Evolutionary conservation across 257 asterid species (phyloP).

Genomic region (Nicotiana otophora): DNA sequence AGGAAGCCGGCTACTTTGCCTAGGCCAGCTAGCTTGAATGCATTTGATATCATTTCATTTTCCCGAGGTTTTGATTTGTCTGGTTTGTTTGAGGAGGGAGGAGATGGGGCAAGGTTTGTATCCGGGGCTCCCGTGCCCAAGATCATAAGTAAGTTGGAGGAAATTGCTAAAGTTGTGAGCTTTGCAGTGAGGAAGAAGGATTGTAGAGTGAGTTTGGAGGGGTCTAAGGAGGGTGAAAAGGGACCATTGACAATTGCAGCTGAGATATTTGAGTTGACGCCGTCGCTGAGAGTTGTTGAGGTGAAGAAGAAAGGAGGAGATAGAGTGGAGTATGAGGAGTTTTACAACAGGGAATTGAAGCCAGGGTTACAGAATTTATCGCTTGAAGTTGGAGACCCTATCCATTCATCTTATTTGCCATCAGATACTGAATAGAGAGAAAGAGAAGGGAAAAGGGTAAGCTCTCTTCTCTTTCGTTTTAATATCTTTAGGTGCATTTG

Average conservation of each 20-base stretch:
- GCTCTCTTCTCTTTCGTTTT: slow-evolving; percentile 13
- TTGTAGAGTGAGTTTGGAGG: slow-evolving; percentile 79
- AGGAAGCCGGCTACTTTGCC: slow-evolving; percentile 45
- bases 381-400: slow-evolving; percentile 24
- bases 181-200: slow-evolving; percentile 88
- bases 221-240: slow-evolving; percentile 72
- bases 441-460: slow-evolving; percentile 28
- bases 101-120: slow-evolving; percentile 61
- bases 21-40: slow-evolving; percentile 87
- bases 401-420: slow-evolving; percentile 37
- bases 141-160: slow-evolving; percentile 76
- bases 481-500: slow-evolving; percentile 3
- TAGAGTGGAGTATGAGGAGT: slow-evolving; percentile 63
- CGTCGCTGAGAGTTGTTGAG: slow-evolving; percentile 80
- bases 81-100: slow-evolving; percentile 84
- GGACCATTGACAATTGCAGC: slow-evolving; percentile 93
- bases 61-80: slow-evolving; percentile 85
- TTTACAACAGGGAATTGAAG: slow-evolving; percentile 58
- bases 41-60: slow-evolving; percentile 84
- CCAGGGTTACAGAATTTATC: slow-evolving; percentile 64
- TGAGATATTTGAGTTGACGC: slow-evolving; percentile 87
- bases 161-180: slow-evolving; percentile 82
- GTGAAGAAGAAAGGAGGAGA: slow-evolving; percentile 88
- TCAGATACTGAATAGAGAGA: slow-evolving; percentile 50
- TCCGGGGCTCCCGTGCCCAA: slow-evolving; percentile 72